These are phyloP conservation scores for Candida railenensis DNA, from an alignment of 805 yeast species.

Conservation along the genomic window DNA sequence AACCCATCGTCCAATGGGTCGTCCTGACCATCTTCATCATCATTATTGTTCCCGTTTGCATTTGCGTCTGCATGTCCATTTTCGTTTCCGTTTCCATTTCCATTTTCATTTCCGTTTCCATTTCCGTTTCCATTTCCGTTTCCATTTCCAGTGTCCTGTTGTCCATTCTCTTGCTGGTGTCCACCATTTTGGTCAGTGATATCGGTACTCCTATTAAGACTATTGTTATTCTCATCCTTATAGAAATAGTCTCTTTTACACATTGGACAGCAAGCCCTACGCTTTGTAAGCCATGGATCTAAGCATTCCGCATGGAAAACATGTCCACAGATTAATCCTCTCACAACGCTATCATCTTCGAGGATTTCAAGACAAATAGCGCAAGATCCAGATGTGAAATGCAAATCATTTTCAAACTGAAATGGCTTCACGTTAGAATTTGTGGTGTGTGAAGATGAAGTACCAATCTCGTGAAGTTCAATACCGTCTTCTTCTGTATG, in stretches of 20 bases:
- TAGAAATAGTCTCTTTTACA: slow-evolving; percentile 69
- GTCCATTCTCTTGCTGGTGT: slow-evolving; percentile 3
- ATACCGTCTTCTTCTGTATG: background rate
- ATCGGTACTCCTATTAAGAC: slow-evolving; percentile 2
- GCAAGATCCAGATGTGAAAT: slow-evolving; percentile 68
- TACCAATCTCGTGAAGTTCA: background rate
- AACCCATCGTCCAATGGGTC: slow-evolving; percentile 12
- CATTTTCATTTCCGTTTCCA: background rate
- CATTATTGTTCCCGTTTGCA: slow-evolving; percentile 1
- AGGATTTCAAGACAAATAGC: slow-evolving; percentile 74
- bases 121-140: slow-evolving; percentile 2
- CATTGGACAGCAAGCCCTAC: slow-evolving; percentile 81
- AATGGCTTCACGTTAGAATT: background rate
- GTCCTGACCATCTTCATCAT: slow-evolving; percentile 8
- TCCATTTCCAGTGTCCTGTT: slow-evolving; percentile 3
- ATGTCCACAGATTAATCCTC: slow-evolving; percentile 80
- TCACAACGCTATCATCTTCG: slow-evolving; percentile 60
- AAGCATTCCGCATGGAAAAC: slow-evolving; percentile 78
- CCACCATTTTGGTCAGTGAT: slow-evolving; percentile 5
- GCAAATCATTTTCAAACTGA: slow-evolving; percentile 26
- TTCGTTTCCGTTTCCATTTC: background rate
- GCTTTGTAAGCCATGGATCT: slow-evolving; percentile 75
- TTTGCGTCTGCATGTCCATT: background rate
- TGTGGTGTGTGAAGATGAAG: slow-evolving; percentile 1
- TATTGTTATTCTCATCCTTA: slow-evolving; percentile 17